Evolutionary conservation across 768 basidiomycete species (phyloP).

Genomic region (Termitomyces sp.): DNA sequence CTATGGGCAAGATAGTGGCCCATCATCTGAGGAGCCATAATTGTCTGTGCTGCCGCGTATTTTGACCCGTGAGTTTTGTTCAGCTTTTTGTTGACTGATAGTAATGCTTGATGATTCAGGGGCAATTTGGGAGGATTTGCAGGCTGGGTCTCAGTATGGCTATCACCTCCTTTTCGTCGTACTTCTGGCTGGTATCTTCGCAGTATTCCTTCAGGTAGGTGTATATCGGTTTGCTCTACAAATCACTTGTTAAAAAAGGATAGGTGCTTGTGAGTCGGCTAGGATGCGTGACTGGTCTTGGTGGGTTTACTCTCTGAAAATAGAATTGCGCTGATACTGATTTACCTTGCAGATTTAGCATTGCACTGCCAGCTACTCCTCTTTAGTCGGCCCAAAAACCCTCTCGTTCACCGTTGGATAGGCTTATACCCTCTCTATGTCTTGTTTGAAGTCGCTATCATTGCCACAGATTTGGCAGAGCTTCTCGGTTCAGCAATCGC

Average conservation of each 20-base stretch:
- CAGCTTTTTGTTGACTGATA: neutral
- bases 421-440: conserved; percentile 52
- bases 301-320: conserved; percentile 29
- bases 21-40: conserved; percentile 56
- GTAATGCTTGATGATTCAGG: conserved; percentile 23
- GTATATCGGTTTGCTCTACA: neutral
- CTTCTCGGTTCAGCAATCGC: conserved; percentile 80
- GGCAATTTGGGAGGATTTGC: conserved; percentile 91
- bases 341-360: conserved; percentile 32
- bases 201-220: conserved; percentile 73
- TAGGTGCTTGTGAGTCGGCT: conserved; percentile 75
- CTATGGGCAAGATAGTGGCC: conserved; percentile 24
- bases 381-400: conserved; percentile 58
- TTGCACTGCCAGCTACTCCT: conserved; percentile 59
- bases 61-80: conserved; percentile 68
- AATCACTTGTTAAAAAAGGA: neutral
- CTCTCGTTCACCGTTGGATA: conserved; percentile 50
- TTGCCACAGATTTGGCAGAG: conserved; percentile 78
- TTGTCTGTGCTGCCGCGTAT: conserved; percentile 85
- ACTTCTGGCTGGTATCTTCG: conserved; percentile 75
- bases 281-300: conserved; percentile 77
- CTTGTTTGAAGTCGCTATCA: conserved; percentile 64
- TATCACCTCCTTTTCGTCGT: conserved; percentile 86
- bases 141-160: conserved; percentile 81
- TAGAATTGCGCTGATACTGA: neutral